A percentile compares a stretch with the other conserved stretches of the same genome.
These are phyloP conservation scores for Zygoascus tannicola DNA, from an alignment of 805 yeast genomes.

Conservation along the genomic window DNA sequence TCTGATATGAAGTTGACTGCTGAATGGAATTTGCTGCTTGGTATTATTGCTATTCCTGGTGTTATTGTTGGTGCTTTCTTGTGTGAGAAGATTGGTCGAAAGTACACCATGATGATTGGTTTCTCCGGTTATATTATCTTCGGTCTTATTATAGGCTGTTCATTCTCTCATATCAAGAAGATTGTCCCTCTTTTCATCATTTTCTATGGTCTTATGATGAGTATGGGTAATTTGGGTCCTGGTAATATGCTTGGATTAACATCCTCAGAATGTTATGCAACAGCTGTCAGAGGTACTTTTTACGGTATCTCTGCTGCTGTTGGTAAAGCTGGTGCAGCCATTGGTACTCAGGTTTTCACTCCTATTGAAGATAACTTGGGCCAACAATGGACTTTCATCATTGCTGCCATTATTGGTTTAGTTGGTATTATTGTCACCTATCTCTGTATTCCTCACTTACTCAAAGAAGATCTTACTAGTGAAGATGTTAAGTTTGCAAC, in stretches of 20 bases:
- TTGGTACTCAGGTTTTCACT: slow-evolving; percentile 64
- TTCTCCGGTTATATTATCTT: slow-evolving; percentile 61
- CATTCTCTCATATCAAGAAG: slow-evolving; percentile 44
- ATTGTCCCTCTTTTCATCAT: slow-evolving; percentile 58
- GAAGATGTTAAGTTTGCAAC: slow-evolving; percentile 57
- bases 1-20: slow-evolving; percentile 44
- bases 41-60: slow-evolving; percentile 63
- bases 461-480: slow-evolving; percentile 56
- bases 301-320: slow-evolving; percentile 72
- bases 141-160: slow-evolving; percentile 34
- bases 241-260: slow-evolving; percentile 66
- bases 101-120: slow-evolving; percentile 61
- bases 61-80: slow-evolving; percentile 58
- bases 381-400: slow-evolving; percentile 65
- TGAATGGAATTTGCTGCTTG: slow-evolving; percentile 65
- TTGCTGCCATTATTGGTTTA: slow-evolving; percentile 65
- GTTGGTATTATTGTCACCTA: slow-evolving; percentile 52
- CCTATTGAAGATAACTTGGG: slow-evolving; percentile 61
- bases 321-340: slow-evolving; percentile 80
- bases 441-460: slow-evolving; percentile 58
- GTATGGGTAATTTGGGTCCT: slow-evolving; percentile 68
- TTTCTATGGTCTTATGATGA: slow-evolving; percentile 65
- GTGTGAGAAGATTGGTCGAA: slow-evolving; percentile 60
- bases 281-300: slow-evolving; percentile 66
- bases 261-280: slow-evolving; percentile 61